These are phyloP conservation scores for Trichoderma koningiopsis DNA, from an alignment of 2,329 filamentous ascomycete genomes.

Conservation along the genomic window DNA sequence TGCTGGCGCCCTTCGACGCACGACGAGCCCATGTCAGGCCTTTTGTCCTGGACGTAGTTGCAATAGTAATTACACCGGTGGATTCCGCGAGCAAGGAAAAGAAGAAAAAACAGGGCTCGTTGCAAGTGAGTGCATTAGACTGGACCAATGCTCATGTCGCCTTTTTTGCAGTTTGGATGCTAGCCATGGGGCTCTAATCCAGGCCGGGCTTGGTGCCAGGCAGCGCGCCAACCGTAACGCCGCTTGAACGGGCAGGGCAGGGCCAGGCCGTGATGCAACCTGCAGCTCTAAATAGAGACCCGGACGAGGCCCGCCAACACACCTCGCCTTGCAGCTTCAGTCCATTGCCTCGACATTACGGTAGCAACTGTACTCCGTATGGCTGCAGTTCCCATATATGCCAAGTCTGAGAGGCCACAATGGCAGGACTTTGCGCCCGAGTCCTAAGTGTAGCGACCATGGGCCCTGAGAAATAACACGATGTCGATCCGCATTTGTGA, in stretches of 20 bases:
- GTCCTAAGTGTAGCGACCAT: neutral
- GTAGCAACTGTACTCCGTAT: no score
- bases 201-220: neutral
- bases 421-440: neutral
- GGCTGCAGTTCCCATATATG: neutral
- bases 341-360: neutral
- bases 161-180: constrained; percentile 12
- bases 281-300: neutral
- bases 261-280: constrained; percentile 11
- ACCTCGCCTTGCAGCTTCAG: no score
- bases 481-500: neutral
- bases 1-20: neutral
- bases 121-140: constrained; percentile 20
- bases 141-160: constrained; percentile 1
- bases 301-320: no score
- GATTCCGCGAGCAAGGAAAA: neutral
- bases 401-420: neutral
- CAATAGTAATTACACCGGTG: neutral
- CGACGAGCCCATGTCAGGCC: neutral
- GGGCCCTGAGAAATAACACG: neutral
- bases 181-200: neutral
- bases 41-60: neutral
- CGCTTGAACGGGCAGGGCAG: neutral
- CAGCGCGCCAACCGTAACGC: constrained; percentile 15
- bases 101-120: neutral